These are phyloP conservation scores for Nymphaea colorata DNA, from an alignment of 164 flowering plant species.

Conservation along the genomic window DNA sequence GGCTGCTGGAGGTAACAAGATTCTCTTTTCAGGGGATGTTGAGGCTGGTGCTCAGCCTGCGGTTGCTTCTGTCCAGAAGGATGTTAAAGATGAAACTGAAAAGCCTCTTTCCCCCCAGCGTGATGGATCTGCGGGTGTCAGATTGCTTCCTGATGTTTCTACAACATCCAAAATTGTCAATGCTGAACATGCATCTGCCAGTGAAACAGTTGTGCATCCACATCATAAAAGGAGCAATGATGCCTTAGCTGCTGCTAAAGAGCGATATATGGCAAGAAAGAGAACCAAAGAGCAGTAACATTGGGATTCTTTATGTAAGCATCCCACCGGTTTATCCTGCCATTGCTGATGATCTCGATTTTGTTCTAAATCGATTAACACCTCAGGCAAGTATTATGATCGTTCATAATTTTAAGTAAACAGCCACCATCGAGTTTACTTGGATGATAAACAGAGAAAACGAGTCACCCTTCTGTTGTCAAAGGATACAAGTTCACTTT, in stretches of 20 bases:
- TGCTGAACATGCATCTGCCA: not conserved
- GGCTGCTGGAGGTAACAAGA: not conserved
- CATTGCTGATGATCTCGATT: not conserved
- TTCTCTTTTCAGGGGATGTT: not conserved
- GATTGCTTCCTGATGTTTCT: not conserved
- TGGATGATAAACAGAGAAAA: too few species aligned
- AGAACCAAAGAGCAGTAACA: slow-evolving; percentile 7
- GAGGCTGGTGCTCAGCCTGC: not conserved
- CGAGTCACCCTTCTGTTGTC: too few species aligned
- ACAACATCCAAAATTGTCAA: not conserved
- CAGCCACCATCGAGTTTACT: too few species aligned
- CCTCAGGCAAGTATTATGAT: too few species aligned
- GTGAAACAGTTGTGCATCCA: not conserved
- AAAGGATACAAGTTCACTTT: too few species aligned
- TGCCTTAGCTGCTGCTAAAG: slow-evolving; percentile 10
- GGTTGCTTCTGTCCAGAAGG: not conserved
- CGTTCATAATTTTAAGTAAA: too few species aligned
- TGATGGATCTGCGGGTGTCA: slow-evolving; percentile 1
- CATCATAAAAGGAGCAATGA: slow-evolving; percentile 7
- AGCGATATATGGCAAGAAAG: slow-evolving; percentile 12
- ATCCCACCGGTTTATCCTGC: not conserved
- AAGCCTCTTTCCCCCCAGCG: not conserved
- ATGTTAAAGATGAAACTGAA: not conserved
- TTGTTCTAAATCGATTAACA: too few species aligned
- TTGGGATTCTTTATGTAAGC: not conserved